Conservation (phyloP, 805 yeast genomes). For the Saccharomyces jurei region DNA sequence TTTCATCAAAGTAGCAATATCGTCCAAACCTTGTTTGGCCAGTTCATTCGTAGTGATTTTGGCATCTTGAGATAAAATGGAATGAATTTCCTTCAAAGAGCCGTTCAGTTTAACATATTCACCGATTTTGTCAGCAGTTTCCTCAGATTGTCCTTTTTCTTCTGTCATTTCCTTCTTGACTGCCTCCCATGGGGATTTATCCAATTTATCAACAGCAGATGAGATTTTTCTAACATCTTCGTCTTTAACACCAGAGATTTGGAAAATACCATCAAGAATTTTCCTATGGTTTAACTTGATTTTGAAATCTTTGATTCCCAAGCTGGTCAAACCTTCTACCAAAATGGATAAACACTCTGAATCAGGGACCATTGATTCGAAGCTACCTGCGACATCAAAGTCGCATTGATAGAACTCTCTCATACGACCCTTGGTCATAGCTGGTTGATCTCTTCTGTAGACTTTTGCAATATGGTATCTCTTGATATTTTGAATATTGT, state of each 20-base stretch:
- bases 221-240: conserved; percentile 91
- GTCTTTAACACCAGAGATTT: conserved; percentile 87
- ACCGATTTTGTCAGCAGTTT: conserved; percentile 89
- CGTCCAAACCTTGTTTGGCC: conserved; percentile 75
- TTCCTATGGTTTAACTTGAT: conserved; percentile 92
- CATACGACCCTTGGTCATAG: conserved; percentile 99
- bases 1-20: conserved; percentile 65
- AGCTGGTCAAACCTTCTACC: conserved; percentile 74
- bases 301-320: conserved; percentile 85
- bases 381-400: conserved; percentile 90
- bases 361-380: conserved; percentile 94
- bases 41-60: conserved; percentile 53
- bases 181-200: conserved; percentile 90
- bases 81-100: conserved; percentile 53
- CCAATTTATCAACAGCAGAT: conserved; percentile 93
- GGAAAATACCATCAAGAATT: conserved; percentile 90
- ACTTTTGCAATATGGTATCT: conserved; percentile 97
- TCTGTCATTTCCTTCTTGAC: conserved; percentile 87
- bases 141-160: conserved; percentile 85
- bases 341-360: conserved; percentile 76
- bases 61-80: conserved; percentile 47
- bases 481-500: conserved; percentile 80
- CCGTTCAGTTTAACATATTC: conserved; percentile 84
- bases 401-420: conserved; percentile 99
- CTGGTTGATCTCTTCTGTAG: conserved; percentile 98